phyloP scores from a whole-genome alignment of 768 basidiomycete species.

The Suillus subluteus region DNA sequence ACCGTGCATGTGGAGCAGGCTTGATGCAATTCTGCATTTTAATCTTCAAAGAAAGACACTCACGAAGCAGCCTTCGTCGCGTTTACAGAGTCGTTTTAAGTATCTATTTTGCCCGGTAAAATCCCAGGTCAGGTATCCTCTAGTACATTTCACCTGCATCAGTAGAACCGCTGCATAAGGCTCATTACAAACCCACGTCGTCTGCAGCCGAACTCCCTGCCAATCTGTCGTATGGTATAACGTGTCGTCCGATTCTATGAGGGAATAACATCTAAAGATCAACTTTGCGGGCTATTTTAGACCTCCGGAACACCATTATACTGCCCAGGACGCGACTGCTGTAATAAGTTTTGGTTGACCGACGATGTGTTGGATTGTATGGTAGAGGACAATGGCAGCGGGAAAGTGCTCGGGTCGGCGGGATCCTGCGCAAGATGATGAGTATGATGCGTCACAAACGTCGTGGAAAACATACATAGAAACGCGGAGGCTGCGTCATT shows the following conservation, averaged over 20 bases:
- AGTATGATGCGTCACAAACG: not conserved
- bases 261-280: not conserved
- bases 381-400: constrained; percentile 23
- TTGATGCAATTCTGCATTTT: not conserved
- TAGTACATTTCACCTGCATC: not conserved
- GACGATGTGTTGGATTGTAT: constrained; percentile 10
- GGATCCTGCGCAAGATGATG: constrained; percentile 30
- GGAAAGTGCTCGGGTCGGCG: constrained; percentile 41
- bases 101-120: not conserved
- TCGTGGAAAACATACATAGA: constrained; percentile 30
- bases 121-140: not conserved
- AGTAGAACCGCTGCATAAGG: not conserved
- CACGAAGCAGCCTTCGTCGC: not conserved
- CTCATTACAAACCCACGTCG: not conserved
- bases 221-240: not conserved
- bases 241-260: too few relatives aligned
- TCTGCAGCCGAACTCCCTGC: not conserved
- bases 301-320: constrained; percentile 31
- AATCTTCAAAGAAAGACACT: not conserved
- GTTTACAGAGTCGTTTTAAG: not conserved
- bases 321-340: constrained; percentile 16
- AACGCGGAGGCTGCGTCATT: constrained; percentile 23
- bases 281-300: constrained; percentile 11
- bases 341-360: constrained; percentile 7
- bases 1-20: too few relatives aligned